Evolutionary conservation across 1,139 yeast species (phyloP).

Genomic region (Geotrichum reessii): DNA sequence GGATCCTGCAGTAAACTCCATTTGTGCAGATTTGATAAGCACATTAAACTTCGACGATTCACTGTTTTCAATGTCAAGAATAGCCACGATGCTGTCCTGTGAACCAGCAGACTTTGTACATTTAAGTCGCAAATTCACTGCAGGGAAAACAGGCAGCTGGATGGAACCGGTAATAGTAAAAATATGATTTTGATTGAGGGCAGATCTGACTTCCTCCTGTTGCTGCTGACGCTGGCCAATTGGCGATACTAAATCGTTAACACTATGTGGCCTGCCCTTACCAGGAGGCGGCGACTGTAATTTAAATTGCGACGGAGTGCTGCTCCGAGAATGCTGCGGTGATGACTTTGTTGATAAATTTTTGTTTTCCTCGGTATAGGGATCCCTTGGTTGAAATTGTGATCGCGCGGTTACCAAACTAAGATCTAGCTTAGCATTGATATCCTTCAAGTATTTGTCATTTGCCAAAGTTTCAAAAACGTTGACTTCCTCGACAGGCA

Average conservation of each 20-base stretch:
- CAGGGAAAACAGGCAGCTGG: constrained; percentile 43
- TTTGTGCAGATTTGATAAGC: constrained; percentile 36
- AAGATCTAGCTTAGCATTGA: constrained; percentile 14
- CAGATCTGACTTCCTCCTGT: not conserved
- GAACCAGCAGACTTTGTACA: constrained; percentile 55
- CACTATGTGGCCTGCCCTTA: constrained; percentile 2
- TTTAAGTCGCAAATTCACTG: constrained; percentile 51
- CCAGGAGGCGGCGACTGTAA: constrained; percentile 10
- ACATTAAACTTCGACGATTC: constrained; percentile 34
- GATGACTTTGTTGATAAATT: constrained; percentile 6
- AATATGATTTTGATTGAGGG: constrained; percentile 2
- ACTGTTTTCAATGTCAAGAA: constrained; percentile 52
- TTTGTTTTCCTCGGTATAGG: not conserved
- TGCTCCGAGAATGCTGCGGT: constrained; percentile 10
- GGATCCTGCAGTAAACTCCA: constrained; percentile 43
- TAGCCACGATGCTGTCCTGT: constrained; percentile 47
- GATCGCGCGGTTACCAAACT: constrained; percentile 10
- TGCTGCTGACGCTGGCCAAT: not conserved
- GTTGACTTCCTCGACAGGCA: constrained; percentile 25
- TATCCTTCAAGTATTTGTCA: constrained; percentile 18
- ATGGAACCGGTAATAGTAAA: constrained; percentile 11
- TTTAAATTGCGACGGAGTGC: constrained; percentile 8
- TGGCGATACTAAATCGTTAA: constrained; percentile 2
- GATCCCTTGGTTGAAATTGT: not conserved
- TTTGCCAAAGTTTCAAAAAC: constrained; percentile 25